phyloP scores from a whole-genome alignment of 257 asterid genomes.

The Ilex aquifolium region DNA sequence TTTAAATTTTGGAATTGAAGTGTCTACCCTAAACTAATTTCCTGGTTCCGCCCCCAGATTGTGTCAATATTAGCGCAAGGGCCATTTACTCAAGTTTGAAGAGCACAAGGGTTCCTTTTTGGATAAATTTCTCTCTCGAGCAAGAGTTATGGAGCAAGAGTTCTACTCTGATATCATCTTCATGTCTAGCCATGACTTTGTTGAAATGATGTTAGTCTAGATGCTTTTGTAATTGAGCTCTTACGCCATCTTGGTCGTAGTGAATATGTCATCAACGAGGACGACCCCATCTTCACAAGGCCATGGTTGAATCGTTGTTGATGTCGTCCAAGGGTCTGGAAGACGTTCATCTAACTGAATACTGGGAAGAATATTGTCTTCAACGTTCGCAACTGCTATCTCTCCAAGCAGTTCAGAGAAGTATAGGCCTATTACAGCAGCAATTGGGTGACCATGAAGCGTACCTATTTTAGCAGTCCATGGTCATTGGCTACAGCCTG shows the following conservation, averaged over 20 bases:
- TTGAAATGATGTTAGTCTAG: slow-evolving; percentile 5
- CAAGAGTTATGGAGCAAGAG: neutral
- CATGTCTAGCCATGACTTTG: neutral
- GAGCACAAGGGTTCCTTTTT: too few relatives aligned
- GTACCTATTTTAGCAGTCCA: slow-evolving; percentile 3
- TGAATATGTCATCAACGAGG: neutral
- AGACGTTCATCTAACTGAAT: too few relatives aligned
- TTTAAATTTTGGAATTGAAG: too few relatives aligned
- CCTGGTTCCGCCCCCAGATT: too few relatives aligned
- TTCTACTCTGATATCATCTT: neutral
- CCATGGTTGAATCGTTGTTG: slow-evolving; percentile 3
- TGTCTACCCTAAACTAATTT: too few relatives aligned
- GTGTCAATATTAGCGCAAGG: too few relatives aligned
- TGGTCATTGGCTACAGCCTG: too few relatives aligned
- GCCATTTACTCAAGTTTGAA: too few relatives aligned
- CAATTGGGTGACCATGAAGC: slow-evolving; percentile 7
- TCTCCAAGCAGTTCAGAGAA: neutral
- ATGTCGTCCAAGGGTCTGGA: too few relatives aligned
- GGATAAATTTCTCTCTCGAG: too few relatives aligned
- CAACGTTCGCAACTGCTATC: neutral
- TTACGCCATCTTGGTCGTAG: neutral
- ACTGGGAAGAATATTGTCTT: neutral
- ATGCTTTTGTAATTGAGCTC: slow-evolving; percentile 1
- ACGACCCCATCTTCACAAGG: neutral
- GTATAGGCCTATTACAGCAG: neutral